phyloP scores from a whole-genome alignment of 768 basidiomycete genomes.

The Pleurotus salmoneostramineus region DNA sequence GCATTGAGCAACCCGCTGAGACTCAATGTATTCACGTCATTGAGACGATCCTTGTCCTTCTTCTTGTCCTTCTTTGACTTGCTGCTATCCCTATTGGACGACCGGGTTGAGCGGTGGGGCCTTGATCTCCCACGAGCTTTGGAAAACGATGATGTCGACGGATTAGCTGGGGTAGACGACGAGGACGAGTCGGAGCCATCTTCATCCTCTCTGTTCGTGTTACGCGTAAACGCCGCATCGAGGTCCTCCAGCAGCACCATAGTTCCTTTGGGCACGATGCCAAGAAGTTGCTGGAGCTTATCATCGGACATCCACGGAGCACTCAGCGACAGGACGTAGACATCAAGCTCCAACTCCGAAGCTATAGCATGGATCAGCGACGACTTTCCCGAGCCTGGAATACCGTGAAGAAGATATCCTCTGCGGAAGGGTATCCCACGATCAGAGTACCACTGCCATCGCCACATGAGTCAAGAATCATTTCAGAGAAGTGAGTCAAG shows the following conservation, averaged over 20 bases:
- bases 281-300: conserved; percentile 82
- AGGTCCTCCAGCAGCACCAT: conserved; percentile 90
- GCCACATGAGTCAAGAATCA: conserved; percentile 1
- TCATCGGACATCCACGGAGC: conserved; percentile 87
- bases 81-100: conserved; percentile 13
- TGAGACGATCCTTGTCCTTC: conserved; percentile 54
- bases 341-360: conserved; percentile 85
- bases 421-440: conserved; percentile 90
- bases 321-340: conserved; percentile 86
- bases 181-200: conserved; percentile 13
- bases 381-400: conserved; percentile 84
- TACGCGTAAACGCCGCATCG: conserved; percentile 84
- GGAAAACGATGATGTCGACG: not conserved
- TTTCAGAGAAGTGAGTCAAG: conserved; percentile 5
- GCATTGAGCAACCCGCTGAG: conserved; percentile 82
- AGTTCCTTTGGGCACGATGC: conserved; percentile 78
- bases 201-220: conserved; percentile 58
- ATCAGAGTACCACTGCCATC: conserved; percentile 80
- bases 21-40: conserved; percentile 78
- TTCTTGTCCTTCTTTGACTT: conserved; percentile 38
- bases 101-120: conserved; percentile 10
- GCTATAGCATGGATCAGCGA: conserved; percentile 86
- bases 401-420: conserved; percentile 81
- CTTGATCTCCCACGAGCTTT: not conserved
- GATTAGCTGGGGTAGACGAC: conserved; percentile 10